Percentiles rank a stretch among this genome's conserved stretches.
Conservation (phyloP, 768 basidiomycete species). For the Xerocomellus chrysenteron region DNA sequence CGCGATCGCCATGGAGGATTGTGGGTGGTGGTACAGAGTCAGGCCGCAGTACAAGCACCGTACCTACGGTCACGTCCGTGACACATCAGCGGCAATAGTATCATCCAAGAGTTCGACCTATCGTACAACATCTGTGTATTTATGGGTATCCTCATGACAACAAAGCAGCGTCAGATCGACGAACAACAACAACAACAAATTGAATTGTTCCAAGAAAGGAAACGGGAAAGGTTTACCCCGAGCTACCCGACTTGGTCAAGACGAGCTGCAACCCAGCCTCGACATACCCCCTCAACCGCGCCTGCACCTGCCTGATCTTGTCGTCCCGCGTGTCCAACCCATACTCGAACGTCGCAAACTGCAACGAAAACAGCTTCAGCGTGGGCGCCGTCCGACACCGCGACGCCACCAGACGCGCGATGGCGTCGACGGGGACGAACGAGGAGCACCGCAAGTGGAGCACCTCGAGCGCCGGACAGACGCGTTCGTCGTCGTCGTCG, state of each 20-base stretch:
- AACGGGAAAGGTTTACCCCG: conserved; percentile 1
- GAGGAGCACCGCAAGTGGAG: conserved; percentile 29
- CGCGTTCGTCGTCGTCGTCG: not conserved
- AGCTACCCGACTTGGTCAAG: conserved; percentile 23
- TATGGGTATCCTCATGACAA: not conserved
- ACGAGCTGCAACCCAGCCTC: conserved; percentile 23
- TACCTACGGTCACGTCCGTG: too few relatives aligned
- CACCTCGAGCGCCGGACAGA: conserved; percentile 26
- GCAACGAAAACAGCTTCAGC: conserved; percentile 22
- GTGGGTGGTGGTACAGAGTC: not conserved
- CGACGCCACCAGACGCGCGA: conserved; percentile 26
- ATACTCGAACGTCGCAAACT: conserved; percentile 31
- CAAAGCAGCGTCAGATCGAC: not conserved
- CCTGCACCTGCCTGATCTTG: conserved; percentile 21
- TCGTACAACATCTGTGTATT: not conserved
- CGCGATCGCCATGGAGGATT: not conserved
- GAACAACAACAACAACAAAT: not conserved
- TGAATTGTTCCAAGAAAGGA: too few relatives aligned
- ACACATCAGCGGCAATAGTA: too few relatives aligned
- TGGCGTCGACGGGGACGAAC: conserved; percentile 19
- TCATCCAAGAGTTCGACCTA: too few relatives aligned
- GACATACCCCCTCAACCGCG: conserved; percentile 16
- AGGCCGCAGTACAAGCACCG: too few relatives aligned
- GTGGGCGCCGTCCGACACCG: conserved; percentile 12
- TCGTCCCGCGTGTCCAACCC: conserved; percentile 29